Percentiles rank a stretch among this genome's conserved stretches.
Conservation (phyloP, 768 basidiomycete species). For the Ephemerocybe angulata region DNA sequence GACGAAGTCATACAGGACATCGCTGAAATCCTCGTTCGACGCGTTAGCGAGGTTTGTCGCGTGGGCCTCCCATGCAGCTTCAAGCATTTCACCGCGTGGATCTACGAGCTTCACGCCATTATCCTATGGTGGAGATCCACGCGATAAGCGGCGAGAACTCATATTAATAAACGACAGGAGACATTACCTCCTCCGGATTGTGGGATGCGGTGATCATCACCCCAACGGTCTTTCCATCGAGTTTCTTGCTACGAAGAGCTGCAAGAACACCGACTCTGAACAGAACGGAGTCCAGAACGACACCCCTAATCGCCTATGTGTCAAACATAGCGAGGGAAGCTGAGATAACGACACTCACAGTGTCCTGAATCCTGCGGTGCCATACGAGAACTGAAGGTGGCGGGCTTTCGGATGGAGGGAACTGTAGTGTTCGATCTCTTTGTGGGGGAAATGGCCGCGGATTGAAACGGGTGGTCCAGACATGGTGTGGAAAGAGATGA, state of each 20-base stretch:
- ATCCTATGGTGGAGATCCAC: constrained; percentile 53
- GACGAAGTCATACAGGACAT: constrained; percentile 59
- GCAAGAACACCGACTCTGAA: constrained; percentile 92
- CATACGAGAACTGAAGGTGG: constrained; percentile 74
- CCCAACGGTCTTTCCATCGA: constrained; percentile 90
- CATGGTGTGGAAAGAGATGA: constrained; percentile 1
- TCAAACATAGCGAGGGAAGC: constrained; percentile 10
- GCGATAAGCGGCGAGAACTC: neutral
- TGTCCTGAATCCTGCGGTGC: constrained; percentile 93
- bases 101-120: constrained; percentile 99
- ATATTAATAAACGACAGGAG: neutral
- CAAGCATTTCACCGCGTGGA: constrained; percentile 96
- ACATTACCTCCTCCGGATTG: constrained; percentile 84
- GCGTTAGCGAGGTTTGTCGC: constrained; percentile 89
- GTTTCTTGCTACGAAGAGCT: constrained; percentile 82
- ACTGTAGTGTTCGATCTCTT: constrained; percentile 46
- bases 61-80: constrained; percentile 85
- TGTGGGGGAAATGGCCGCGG: constrained; percentile 28
- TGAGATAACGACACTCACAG: constrained; percentile 48
- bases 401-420: constrained; percentile 71
- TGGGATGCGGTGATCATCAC: constrained; percentile 99
- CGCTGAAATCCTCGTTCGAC: constrained; percentile 69
- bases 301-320: constrained; percentile 44
- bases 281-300: constrained; percentile 80
- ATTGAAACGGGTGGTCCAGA: constrained; percentile 6